Base-by-base conservation (phyloP, 2,329 filamentous ascomycete species). In the Aphanocladium album region DNA sequence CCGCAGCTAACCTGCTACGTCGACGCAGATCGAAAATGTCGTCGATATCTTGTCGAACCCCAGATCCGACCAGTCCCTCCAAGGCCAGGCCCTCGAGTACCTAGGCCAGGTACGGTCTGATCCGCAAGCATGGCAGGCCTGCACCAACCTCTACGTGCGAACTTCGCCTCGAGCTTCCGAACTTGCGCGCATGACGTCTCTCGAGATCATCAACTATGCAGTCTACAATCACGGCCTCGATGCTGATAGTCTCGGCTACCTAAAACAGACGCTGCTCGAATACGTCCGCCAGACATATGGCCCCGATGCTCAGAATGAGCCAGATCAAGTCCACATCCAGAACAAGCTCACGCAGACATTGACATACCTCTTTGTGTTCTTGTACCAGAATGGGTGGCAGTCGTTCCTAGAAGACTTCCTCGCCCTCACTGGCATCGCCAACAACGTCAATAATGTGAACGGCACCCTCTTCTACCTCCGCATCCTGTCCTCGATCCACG, bases 281-380 rank as follows among this genome's bases (percentile, higher is more conserved):
- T 97, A 98, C 74, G 83, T 95, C 63, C 85, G 85, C 65, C 84
- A 88, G 68, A 86, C 83, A 53, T 98, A 97, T 73, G 83, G 86
- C 57, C 78, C 81, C 43, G 79, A 79, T 37, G 74, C 79, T 11
- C 81, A 83, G 60, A 81, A 83, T 61, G 79, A 81, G 62, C 77
- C 87, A 64, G 95, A 99, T 72, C 85, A 88, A 9, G 74, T 85
- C 25, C 84, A 85, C 65, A 88, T 99, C 47, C 93, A 98, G 76
- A 99, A 98, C 79, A 99, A 99, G 77, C 85, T 99, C 66, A 93
- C 93, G 50, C 95, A 99, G 77, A 96, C 93, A 14, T 79, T 99
- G 68, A 99, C 95, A 11, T 95, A 91, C 70, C 86, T 99, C 55
- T 99, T 99, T 74, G 89, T 91, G 39, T 86, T 88, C 14, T 82